Conservation (phyloP, 1,139 yeast genomes). For the Pichia kudriavzevii region DNA sequence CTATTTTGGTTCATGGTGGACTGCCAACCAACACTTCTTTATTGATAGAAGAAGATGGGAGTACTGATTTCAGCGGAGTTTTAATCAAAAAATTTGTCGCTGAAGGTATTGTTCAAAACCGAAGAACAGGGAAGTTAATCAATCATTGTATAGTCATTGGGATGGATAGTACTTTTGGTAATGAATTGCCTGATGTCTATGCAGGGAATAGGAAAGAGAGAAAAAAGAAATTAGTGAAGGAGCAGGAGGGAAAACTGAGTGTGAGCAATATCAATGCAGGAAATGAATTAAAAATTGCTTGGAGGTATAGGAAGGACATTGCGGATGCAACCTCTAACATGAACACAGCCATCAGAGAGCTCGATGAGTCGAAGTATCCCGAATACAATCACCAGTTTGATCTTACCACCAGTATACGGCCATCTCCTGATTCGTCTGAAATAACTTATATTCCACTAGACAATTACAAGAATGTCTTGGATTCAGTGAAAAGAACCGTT, state of each 20-base stretch:
- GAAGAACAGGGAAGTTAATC: conserved; percentile 28
- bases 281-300: conserved; percentile 69
- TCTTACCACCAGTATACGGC: conserved; percentile 59
- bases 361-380: conserved; percentile 34
- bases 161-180: conserved; percentile 51
- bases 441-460: conserved; percentile 45
- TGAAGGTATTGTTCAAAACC: conserved; percentile 69
- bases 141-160: conserved; percentile 69
- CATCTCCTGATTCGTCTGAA: conserved; percentile 59
- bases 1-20: conserved; percentile 72
- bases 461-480: conserved; percentile 27
- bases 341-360: conserved; percentile 6
- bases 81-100: conserved; percentile 65
- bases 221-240: conserved; percentile 49
- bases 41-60: conserved; percentile 74
- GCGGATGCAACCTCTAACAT: background rate
- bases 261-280: conserved; percentile 53
- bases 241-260: conserved; percentile 56
- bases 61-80: conserved; percentile 83
- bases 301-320: conserved; percentile 58
- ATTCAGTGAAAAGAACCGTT: conserved; percentile 38
- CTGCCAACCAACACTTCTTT: conserved; percentile 70
- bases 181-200: conserved; percentile 73
- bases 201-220: conserved; percentile 63
- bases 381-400: conserved; percentile 67